Base-by-base conservation (phyloP, 768 basidiomycete genomes). In the Tricholoma saponaceum region DNA sequence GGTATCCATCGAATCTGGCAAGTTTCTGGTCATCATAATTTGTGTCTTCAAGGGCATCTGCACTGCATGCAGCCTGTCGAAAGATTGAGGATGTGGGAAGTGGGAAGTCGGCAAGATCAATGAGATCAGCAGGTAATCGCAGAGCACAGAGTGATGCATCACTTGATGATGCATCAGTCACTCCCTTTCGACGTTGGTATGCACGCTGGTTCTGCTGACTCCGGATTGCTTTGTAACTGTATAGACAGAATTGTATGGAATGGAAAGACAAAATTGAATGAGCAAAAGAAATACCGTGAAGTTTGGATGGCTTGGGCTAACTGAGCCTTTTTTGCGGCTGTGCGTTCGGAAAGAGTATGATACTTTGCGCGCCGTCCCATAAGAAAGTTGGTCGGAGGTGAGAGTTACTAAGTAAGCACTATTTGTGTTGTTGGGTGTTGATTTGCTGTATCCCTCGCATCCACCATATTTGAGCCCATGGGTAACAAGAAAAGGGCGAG, bases 331-430 rank as follows among this genome's bases (percentile, higher is more conserved):
- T n/a, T 41, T 1, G 37, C 56, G 1, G 39, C 56, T 8, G 9
- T 12, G 6, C 26, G 26, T 18, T 47, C 56, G 10, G 28, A 4
- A 20, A 49, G 30, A 7, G 57, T 58, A 13, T 18, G 4, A 14
- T 58, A 35, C 22, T 58, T 35, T 1, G 57, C 52, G 2, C 33
- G 5, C 5, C 52, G 23, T 2, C 57, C 57, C 57, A 58, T 58
- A 20, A 22, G n/a, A 44, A 23, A 41, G 13, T 18, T 23, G 9
- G 4, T 6, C 18, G 39, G 2, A 25, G 4, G 1, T 20, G 20
- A 16, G n/a, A 30, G 23, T 57, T 5, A 30, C 16, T 12, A 22
- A 22, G 6, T 10, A 25, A 23, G 30, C n/a, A n/a, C n/a, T n/a
- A n/a, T n/a, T n/a, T 25, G 5, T 6, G n/a, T 25, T 25, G 26